These are phyloP conservation scores for Colletotrichum theobromicola DNA, from an alignment of 2,329 filamentous ascomycete species.

Conservation along the genomic window DNA sequence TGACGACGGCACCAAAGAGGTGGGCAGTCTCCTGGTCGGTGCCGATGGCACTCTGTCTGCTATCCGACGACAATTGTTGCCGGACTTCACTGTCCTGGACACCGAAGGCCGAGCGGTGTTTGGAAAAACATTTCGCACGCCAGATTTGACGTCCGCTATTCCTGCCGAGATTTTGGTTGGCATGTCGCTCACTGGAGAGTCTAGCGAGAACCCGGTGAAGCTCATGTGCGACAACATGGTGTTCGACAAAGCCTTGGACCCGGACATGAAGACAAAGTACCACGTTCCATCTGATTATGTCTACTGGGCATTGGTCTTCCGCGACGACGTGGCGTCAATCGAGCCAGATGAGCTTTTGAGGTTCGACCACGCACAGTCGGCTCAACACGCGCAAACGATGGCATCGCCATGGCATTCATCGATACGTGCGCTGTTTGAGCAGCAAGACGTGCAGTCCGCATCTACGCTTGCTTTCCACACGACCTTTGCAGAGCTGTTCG, in stretches of 20 bases:
- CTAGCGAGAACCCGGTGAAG: constrained; percentile 20
- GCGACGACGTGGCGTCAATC: background rate
- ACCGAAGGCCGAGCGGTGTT: constrained; percentile 41
- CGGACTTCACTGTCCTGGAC: constrained; percentile 37
- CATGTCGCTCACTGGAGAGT: constrained; percentile 27
- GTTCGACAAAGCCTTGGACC: background rate
- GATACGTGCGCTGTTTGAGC: background rate
- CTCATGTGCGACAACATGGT: constrained; percentile 13
- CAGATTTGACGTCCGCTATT: constrained; percentile 25
- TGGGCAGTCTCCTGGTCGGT: constrained; percentile 39
- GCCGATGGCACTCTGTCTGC: constrained; percentile 41
- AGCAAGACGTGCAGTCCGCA: background rate
- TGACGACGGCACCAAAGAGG: constrained; percentile 33
- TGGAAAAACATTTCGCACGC: constrained; percentile 40
- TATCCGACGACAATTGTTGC: constrained; percentile 41
- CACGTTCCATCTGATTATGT: constrained; percentile 33
- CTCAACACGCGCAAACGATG: background rate
- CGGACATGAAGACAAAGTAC: background rate
- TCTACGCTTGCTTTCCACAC: background rate
- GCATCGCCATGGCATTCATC: background rate
- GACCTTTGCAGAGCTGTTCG: background rate
- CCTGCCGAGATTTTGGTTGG: constrained; percentile 22
- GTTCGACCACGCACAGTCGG: background rate
- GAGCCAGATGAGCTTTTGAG: background rate
- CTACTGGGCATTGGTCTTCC: constrained; percentile 35